Base-by-base conservation (phyloP, 1,139 yeast species). In the Arxiozyma bovina region DNA sequence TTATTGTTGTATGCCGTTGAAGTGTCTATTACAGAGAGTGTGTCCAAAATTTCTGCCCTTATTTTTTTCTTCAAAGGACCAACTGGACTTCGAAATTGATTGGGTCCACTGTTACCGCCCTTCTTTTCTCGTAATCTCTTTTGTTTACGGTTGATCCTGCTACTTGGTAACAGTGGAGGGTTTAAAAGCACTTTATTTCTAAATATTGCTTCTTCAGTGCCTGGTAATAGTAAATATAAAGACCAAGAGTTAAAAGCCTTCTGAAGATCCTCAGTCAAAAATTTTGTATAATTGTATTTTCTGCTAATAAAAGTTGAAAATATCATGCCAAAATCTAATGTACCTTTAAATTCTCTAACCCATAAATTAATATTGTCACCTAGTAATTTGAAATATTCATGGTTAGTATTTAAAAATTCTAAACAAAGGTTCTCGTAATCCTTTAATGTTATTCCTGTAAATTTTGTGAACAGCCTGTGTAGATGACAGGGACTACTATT, bases 91-190 rank as follows among this genome's bases (percentile, higher is more conserved):
- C 48, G 34, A 18, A 45, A 45, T 45, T 45, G 48, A 45, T 45
- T 45, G 6, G 48, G 48, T 11, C 48, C 48, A 34, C 48, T 45
- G 42, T 45, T 45, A 9, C 48, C 48, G 20, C 48, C 48, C n/a
- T 34, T 45, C 21, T 45, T 45, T 45, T 45, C 22, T 20, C 22
- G 34, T 30, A 45, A 25, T 30, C 48, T 30, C 34, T 20, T 30
- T 25, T 45, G 41, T 45, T 45, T 45, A 25, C 18, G 20, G n/a
- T 45, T 34, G 3, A 45, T 45, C 27, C 22, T 45, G 22, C 48
- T 45, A 21, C 42, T 20, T 7, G 42, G 27, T 21, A 45, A 20
- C 22, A 34, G 38, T 34, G 48, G 48, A 17, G 48, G 48, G 15
- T 45, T 45, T 20, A 45, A 34, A 6, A 45, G 27, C 4, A 45